These are phyloP conservation scores for Trichoderma sp. DNA, from an alignment of 2,329 filamentous ascomycete genomes.

Conservation along the genomic window DNA sequence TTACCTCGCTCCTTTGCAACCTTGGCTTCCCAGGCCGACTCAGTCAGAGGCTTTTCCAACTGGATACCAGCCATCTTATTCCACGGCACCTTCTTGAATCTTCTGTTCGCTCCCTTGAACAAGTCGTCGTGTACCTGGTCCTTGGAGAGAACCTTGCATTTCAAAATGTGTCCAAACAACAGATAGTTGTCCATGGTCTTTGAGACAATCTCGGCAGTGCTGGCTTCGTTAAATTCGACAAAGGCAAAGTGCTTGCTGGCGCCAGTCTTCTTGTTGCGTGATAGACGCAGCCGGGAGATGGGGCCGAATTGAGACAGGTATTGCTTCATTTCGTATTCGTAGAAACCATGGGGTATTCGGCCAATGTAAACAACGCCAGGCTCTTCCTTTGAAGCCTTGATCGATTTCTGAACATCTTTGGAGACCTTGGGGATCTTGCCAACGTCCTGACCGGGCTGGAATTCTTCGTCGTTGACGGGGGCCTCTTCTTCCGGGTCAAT, in stretches of 20 bases:
- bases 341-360: constrained; percentile 90
- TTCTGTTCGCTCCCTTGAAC: constrained; percentile 86
- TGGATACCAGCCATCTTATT: constrained; percentile 79
- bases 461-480: constrained; percentile 36
- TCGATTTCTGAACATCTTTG: constrained; percentile 44
- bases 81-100: constrained; percentile 85
- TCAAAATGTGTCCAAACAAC: constrained; percentile 89
- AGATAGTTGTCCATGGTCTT: constrained; percentile 98
- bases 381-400: constrained; percentile 45
- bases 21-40: constrained; percentile 75
- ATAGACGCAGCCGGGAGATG: constrained; percentile 75
- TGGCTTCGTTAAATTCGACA: constrained; percentile 80
- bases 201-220: constrained; percentile 80
- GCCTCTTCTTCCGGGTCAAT: constrained; percentile 47
- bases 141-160: constrained; percentile 74
- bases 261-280: constrained; percentile 88
- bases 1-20: constrained; percentile 70
- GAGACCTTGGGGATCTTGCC: constrained; percentile 50
- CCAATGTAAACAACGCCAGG: constrained; percentile 87
- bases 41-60: constrained; percentile 69
- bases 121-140: constrained; percentile 77
- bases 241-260: constrained; percentile 93
- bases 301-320: constrained; percentile 94
- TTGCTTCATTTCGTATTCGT: constrained; percentile 88
- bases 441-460: constrained; percentile 49